Percentiles rank a stretch among this genome's conserved stretches.
Evolutionary conservation across 352 stramenopile genomes (phyloP).

Genomic region (Phytopythium chamaehyphon): DNA sequence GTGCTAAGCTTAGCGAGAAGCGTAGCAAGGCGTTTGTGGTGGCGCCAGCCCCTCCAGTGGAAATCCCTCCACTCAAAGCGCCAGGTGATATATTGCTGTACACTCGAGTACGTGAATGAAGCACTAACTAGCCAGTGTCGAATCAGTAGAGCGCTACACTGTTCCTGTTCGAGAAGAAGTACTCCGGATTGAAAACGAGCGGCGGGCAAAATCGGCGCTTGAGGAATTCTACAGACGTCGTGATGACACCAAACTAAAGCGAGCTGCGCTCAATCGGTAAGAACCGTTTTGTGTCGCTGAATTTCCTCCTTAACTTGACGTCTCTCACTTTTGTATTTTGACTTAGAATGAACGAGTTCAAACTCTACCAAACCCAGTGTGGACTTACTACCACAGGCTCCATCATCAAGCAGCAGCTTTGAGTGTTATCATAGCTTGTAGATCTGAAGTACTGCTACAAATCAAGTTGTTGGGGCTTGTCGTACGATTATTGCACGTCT

Average conservation of each 20-base stretch:
- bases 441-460: conserved; percentile 1
- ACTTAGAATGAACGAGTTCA: conserved; percentile 11
- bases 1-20: conserved; percentile 46
- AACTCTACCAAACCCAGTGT: conserved; percentile 17
- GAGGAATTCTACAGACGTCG: conserved; percentile 20
- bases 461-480: conserved; percentile 6
- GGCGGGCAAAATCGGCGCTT: conserved; percentile 11
- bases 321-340: neutral
- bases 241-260: conserved; percentile 12
- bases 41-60: conserved; percentile 6
- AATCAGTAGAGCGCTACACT: conserved; percentile 17
- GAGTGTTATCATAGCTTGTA: neutral
- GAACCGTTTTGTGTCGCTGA: neutral
- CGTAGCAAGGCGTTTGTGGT: conserved; percentile 35
- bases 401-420: conserved; percentile 3
- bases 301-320: neutral
- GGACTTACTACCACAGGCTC: conserved; percentile 7
- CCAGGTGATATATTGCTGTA: too few species aligned
- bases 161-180: conserved; percentile 12
- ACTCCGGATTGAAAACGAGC: conserved; percentile 14
- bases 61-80: conserved; percentile 25
- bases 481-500: neutral
- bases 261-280: conserved; percentile 19
- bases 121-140: too few species aligned
- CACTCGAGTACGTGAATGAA: too few species aligned